Conservation (phyloP, 139 green algal species). For the Pleodorina starrii region DNA sequence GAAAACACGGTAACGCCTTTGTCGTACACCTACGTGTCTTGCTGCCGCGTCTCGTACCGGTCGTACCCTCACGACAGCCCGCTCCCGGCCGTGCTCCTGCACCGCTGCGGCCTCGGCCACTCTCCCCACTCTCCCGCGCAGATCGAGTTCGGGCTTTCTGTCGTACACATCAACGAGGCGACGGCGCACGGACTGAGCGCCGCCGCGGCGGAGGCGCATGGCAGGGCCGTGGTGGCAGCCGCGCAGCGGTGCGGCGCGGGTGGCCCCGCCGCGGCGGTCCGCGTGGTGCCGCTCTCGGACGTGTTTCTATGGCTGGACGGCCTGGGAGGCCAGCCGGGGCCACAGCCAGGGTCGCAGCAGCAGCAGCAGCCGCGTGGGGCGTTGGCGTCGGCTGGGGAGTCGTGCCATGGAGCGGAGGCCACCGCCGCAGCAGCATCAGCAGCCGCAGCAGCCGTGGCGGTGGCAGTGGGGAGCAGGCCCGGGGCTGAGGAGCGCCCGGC, state of each 20-base stretch:
- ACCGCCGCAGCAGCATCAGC: neutral
- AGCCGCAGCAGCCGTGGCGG: too few species aligned
- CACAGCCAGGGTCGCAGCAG: constrained; percentile 21
- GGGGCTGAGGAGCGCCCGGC: neutral
- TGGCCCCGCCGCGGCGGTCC: neutral
- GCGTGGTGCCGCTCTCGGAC: constrained; percentile 57
- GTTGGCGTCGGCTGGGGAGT: too few species aligned
- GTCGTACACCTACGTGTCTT: too few species aligned
- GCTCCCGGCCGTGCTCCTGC: too few species aligned
- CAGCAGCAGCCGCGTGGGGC: neutral
- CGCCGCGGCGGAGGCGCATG: neutral
- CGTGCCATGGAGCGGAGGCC: too few species aligned
- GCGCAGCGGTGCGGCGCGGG: neutral
- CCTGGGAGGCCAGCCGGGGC: neutral
- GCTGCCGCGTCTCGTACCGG: too few species aligned
- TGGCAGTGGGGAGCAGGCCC: neutral
- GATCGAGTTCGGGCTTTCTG: constrained; percentile 63
- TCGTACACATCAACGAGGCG: constrained; percentile 70
- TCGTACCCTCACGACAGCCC: too few species aligned
- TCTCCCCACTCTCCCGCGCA: constrained; percentile 4
- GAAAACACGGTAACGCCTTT: too few species aligned
- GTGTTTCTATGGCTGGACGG: constrained; percentile 44
- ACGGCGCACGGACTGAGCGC: neutral
- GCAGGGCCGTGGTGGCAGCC: neutral
- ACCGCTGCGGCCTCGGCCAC: too few species aligned